Base-by-base conservation (phyloP, 306 rosid genomes). In the Begonia fuchsioides region DNA sequence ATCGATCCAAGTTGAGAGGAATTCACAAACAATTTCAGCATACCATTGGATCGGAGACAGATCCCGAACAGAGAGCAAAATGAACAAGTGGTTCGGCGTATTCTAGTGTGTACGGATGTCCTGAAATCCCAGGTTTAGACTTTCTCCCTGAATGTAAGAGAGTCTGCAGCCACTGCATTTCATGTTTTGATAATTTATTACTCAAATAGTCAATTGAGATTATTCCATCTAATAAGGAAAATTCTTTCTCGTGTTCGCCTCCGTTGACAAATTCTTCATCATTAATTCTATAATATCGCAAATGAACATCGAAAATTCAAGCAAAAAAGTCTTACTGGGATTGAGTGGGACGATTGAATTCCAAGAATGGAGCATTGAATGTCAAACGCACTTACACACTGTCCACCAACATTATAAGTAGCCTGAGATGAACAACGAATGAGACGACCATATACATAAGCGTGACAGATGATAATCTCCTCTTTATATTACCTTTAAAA, bases 361-460 rank as follows among this genome's bases (percentile, higher is more conserved):
- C 76, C 63, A 52, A 70, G 53, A 44, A 70, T 65, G 53, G 76
- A n/a, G n/a, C n/a, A 70, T 41, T 70, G 76, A 32, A 70, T 70
- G 47, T 49, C 49, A 55, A 47, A 57, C 15, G 76, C 68, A 55
- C 61, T 65, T 54, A 70, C 44, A 52, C 55, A 51, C 5, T 60
- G 71, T 32, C 76, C 76, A 2, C 76, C 72, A n/a, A 70, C 61
- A 17, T 64, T 70, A 53, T 65, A 70, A 6, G 68, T 57, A 35
- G 76, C 72, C 76, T 70, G 71, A 19, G 55, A 55, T 26, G 35
- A 26, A 26, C 35, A 4, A 26, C 8, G 35, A 26, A 26, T 26
- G 35, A 26, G 35, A 26, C 35, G 35, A 2, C 35, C 35, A 26
- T 26, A 26, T 4, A 26, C 35, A 26, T 26, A 4, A 26, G 7